Evolutionary conservation across 2,329 filamentous ascomycete species (phyloP), one percentile per base, ranked within the genome.

Genomic region (Paraconiothyrium sp.): DNA sequence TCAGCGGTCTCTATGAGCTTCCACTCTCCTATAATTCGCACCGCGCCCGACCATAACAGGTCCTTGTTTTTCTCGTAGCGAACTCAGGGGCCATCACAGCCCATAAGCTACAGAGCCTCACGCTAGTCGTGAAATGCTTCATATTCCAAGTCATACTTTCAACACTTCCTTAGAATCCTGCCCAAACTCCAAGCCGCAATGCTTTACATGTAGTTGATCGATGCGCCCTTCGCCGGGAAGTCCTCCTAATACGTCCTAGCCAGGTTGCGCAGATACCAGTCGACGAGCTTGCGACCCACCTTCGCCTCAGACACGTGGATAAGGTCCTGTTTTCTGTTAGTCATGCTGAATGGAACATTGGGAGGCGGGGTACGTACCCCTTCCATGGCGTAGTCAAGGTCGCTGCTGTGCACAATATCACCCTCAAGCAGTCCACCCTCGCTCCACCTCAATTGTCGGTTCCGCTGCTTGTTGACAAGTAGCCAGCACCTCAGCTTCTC

Each of bases 291-390:
- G 74, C 95, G 89, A 77, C 95, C 95, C 63, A 97, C 93, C 90
- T 99, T 99, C 71, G 94, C 94, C 84, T 99, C 95, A 61, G 94
- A 97, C 72, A 99, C 95, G 83, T 99, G 95, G 80, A 99, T 99
- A 74, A 99, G 84, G 79, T 99, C 94, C 91, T 93, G 72, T 8
- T 30, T 13, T 56, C 27, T 34, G 63, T 78, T 72, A 79, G 69
- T 47, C 59, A 54, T 59, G 46, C 35, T 44, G 57, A 11, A 16
- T 39, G 5, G 34, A 9, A n/a, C 44, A 60, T 11, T 35, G 32
- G 16, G 61, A 55, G 13, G 11, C 0, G 51, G 10, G 16, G 57
- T 59, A 89, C 90, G 85, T 86, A 93, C 91, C 70, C 93, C 92
- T 83, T 98, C 92, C 83, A 99, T 88, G 67, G 95, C 95, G 79